phyloP scores from a whole-genome alignment of 768 basidiomycete genomes.

The Goffeauzyma gilvescens region DNA sequence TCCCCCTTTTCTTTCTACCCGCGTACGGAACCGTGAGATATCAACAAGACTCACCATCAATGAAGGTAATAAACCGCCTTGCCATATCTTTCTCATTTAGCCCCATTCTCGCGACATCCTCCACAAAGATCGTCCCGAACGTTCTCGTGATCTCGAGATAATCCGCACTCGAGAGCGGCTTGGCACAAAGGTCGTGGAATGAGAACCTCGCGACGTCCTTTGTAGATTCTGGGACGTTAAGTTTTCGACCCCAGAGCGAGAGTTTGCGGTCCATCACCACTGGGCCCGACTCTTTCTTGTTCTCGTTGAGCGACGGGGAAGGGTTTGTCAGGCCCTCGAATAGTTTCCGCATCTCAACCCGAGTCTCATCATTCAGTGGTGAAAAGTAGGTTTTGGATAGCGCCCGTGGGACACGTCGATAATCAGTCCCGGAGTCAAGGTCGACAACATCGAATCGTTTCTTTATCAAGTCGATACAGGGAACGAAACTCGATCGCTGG shows the following conservation, averaged over 20 bases:
- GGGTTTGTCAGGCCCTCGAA: slow-evolving; percentile 47
- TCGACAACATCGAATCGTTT: slow-evolving; percentile 68
- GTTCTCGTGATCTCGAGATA: slow-evolving; percentile 80
- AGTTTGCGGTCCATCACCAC: slow-evolving; percentile 47
- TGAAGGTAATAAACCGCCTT: slow-evolving; percentile 87
- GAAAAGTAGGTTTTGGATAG: slow-evolving; percentile 86
- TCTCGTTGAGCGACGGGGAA: no score
- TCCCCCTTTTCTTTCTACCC: no score
- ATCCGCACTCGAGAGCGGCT: slow-evolving; percentile 80
- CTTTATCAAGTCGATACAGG: slow-evolving; percentile 85
- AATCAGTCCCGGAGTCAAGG: slow-evolving; percentile 90
- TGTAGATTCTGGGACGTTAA: slow-evolving; percentile 62
- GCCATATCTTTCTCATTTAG: slow-evolving; percentile 75
- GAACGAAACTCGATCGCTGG: slow-evolving; percentile 81
- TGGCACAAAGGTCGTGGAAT: slow-evolving; percentile 70
- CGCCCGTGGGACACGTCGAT: slow-evolving; percentile 77
- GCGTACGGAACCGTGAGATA: background rate
- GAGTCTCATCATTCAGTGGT: slow-evolving; percentile 50
- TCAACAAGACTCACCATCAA: slow-evolving; percentile 48
- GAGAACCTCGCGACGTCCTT: slow-evolving; percentile 62
- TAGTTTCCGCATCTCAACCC: slow-evolving; percentile 58
- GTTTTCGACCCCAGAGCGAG: slow-evolving; percentile 73
- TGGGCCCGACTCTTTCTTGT: slow-evolving; percentile 22
- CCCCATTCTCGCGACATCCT: slow-evolving; percentile 74
- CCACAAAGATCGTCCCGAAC: slow-evolving; percentile 72